These are phyloP conservation scores for Silene noctiflora DNA, from an alignment of 179 eudicot genomes.

Conservation along the genomic window DNA sequence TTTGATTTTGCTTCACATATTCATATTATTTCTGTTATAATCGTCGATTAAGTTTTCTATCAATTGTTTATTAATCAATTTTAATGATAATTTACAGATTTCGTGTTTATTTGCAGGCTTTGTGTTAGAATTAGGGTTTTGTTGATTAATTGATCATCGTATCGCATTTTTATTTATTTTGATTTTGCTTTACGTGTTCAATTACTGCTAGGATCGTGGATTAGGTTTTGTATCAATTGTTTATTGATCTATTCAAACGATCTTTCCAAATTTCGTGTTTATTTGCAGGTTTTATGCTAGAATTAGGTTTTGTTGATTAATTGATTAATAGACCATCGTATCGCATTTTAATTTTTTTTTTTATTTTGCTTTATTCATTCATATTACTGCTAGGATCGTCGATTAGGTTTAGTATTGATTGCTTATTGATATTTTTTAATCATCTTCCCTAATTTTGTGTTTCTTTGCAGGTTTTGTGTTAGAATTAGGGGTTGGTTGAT, in stretches of 20 bases:
- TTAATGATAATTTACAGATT: not conserved
- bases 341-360: too few species aligned
- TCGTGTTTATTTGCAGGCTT: not conserved
- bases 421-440: not conserved
- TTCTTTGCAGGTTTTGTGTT: too few species aligned
- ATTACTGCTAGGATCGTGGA: not conserved
- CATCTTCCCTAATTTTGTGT: not conserved
- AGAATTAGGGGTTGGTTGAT: slow-evolving; percentile 15
- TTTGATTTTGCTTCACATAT: not conserved
- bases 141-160: too few species aligned
- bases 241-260: too few species aligned
- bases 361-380: too few species aligned
- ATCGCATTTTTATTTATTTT: not conserved
- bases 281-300: too few species aligned
- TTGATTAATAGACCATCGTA: too few species aligned
- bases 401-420: not conserved
- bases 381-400: too few species aligned
- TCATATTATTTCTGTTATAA: not conserved
- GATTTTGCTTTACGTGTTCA: too few species aligned
- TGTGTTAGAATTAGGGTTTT: too few species aligned
- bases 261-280: too few species aligned
- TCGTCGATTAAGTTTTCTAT: not conserved
- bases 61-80: not conserved
- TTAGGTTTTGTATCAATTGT: not conserved
- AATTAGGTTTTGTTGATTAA: too few species aligned